phyloP scores from a whole-genome alignment of 1,139 yeast genomes.

The Zygosaccharomyces sapae region DNA sequence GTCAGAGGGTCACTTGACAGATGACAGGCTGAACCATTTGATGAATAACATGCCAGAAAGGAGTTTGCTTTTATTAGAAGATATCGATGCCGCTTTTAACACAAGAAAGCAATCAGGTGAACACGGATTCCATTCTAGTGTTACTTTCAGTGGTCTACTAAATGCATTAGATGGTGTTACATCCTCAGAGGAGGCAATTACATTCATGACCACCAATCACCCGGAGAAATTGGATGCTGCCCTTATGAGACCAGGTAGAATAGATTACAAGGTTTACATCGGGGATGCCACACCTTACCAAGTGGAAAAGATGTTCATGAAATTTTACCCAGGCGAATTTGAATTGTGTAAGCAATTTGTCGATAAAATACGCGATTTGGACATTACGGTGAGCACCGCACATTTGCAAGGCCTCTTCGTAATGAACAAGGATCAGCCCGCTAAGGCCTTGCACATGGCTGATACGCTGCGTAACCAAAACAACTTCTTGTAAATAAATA shows the following conservation, averaged over 20 bases:
- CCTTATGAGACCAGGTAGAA: conserved; percentile 83
- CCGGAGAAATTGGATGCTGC: conserved; percentile 90
- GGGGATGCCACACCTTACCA: conserved; percentile 84
- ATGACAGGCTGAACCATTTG: conserved; percentile 85
- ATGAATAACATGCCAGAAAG: conserved; percentile 96
- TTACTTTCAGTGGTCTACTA: conserved; percentile 88
- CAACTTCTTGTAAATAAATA: conserved; percentile 9
- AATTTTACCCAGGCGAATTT: conserved; percentile 71
- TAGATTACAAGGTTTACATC: conserved; percentile 75
- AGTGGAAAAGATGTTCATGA: conserved; percentile 74
- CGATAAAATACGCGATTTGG: conserved; percentile 46
- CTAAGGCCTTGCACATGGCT: conserved; percentile 67
- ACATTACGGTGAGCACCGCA: conserved; percentile 77
- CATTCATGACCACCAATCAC: conserved; percentile 97
- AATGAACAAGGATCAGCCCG: conserved; percentile 81
- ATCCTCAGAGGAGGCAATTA: conserved; percentile 91
- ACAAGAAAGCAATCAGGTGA: conserved; percentile 73
- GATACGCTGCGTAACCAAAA: conserved; percentile 29
- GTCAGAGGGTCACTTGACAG: conserved; percentile 87
- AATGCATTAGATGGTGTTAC: conserved; percentile 99
- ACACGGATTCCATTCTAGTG: conserved; percentile 75
- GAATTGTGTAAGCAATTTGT: conserved; percentile 64
- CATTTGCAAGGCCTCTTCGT: conserved; percentile 94
- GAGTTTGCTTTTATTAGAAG: conserved; percentile 79
- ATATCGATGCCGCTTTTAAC: conserved; percentile 92